Evolutionary conservation across 2,329 filamentous ascomycete species (phyloP).

Genomic region (Exutisphaerella laricina): DNA sequence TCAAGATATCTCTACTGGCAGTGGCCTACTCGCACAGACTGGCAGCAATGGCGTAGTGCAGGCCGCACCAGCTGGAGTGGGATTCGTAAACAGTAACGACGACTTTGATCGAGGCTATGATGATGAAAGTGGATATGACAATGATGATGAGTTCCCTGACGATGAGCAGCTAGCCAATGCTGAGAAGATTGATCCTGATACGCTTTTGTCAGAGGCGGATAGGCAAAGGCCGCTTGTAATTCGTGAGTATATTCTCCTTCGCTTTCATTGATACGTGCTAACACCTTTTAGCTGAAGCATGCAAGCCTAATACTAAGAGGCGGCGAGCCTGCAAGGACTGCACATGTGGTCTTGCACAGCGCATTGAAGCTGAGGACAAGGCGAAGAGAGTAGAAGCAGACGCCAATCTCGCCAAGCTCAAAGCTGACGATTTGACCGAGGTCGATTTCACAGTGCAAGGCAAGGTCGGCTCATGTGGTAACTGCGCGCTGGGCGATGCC

Average conservation of each 20-base stretch:
- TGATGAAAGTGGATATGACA: slow-evolving; percentile 25
- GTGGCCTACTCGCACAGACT: slow-evolving; percentile 12
- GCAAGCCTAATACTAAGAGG: slow-evolving; percentile 82
- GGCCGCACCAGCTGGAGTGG: slow-evolving; percentile 53
- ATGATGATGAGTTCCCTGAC: slow-evolving; percentile 33
- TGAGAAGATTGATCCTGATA: slow-evolving; percentile 87
- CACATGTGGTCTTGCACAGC: slow-evolving; percentile 84
- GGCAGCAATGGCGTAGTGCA: slow-evolving; percentile 39
- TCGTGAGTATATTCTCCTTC: slow-evolving; percentile 48
- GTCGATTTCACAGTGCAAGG: slow-evolving; percentile 97
- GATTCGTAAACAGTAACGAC: slow-evolving; percentile 61
- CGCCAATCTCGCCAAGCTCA: slow-evolving; percentile 51
- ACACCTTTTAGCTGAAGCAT: slow-evolving; percentile 63
- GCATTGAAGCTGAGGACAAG: slow-evolving; percentile 75
- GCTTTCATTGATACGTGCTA: slow-evolving; percentile 1
- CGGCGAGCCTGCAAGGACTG: slow-evolving; percentile 97
- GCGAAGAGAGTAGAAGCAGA: slow-evolving; percentile 47
- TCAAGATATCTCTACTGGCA: slow-evolving; percentile 23
- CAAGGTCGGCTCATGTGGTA: slow-evolving; percentile 91
- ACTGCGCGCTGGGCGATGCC: slow-evolving; percentile 88
- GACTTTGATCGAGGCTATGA: slow-evolving; percentile 51
- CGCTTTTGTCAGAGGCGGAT: slow-evolving; percentile 78
- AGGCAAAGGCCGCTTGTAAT: slow-evolving; percentile 69
- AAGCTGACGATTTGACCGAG: slow-evolving; percentile 73
- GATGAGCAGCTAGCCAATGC: slow-evolving; percentile 52